phyloP scores from a whole-genome alignment of 352 stramenopile species.

The Phytophthora meadii region DNA sequence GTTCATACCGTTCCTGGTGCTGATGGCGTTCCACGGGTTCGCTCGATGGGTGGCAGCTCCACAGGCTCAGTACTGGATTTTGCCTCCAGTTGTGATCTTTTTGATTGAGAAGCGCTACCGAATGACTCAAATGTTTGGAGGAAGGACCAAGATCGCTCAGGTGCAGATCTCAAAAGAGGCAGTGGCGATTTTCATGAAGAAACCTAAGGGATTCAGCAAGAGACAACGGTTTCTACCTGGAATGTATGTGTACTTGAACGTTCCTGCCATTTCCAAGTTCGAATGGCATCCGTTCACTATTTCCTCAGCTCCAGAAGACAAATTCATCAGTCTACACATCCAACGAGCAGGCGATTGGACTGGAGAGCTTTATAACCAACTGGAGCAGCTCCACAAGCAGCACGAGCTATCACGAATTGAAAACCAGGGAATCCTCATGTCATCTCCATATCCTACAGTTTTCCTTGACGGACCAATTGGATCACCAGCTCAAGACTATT shows the following conservation, averaged over 20 bases:
- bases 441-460: conserved; percentile 53
- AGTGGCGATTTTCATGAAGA: conserved; percentile 72
- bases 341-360: conserved; percentile 78
- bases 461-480: conserved; percentile 69
- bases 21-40: conserved; percentile 73
- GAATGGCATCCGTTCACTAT: conserved; percentile 93
- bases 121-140: conserved; percentile 59
- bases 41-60: conserved; percentile 63
- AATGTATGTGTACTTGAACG: conserved; percentile 89
- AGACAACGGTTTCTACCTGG: conserved; percentile 60
- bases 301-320: conserved; percentile 81
- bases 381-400: conserved; percentile 45
- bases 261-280: conserved; percentile 74
- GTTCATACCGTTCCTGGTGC: conserved; percentile 69
- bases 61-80: conserved; percentile 61
- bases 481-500: conserved; percentile 70
- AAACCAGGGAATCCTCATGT: conserved; percentile 24
- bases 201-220: conserved; percentile 59
- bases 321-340: conserved; percentile 74
- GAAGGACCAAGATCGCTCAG: conserved; percentile 53
- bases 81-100: conserved; percentile 65
- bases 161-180: conserved; percentile 63
- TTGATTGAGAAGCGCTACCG: conserved; percentile 69
- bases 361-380: conserved; percentile 47
- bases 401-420: conserved; percentile 39